Base-by-base conservation (phyloP, 768 basidiomycete genomes). In the Boletellus ananiceps region DNA sequence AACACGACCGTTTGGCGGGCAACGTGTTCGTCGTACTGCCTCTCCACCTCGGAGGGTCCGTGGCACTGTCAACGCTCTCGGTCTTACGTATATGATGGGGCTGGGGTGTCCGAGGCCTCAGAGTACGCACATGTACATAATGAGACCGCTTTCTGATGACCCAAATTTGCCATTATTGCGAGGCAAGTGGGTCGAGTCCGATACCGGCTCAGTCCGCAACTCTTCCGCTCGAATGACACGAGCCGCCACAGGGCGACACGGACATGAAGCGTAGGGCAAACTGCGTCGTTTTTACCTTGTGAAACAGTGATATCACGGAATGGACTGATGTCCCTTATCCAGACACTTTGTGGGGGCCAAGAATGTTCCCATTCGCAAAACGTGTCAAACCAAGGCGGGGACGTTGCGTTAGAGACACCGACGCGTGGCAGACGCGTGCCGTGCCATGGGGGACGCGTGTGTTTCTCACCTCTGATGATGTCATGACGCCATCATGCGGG, bases 401-500 rank as follows among this genome's bases (percentile, higher is more conserved):
- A 47, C 40, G 46, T 57, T 57, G 58, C 13, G 18, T 12, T 31
- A 49, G 38, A 42, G 33, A 35, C 8, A 46, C 16, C 16, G 35
- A 36, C 51, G 55, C 57, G 52, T 65, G 63, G 57, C 44, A 23
- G 50, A 59, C 57, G 49, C 64, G 63, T 65, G 63, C 46, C 48
- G 52, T 64, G 56, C 58, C 63, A 52, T 64, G 58, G 63, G 54
- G 58, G 42, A 63, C 53, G 50, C 56, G 51, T 59, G 56, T 54
- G 40, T 54, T 40, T 46, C 25, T 36, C 40, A 45, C 37, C 49
- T 44, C 25, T 42, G 49, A 38, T 56, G 55, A 55, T 55, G 49
- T 52, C 44, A 59, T 66, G 54, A 51, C 50, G 51, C 46, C 53
- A 58, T 56, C 21, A 29, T 36, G 23, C 19, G 33, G 46, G 31